Evolutionary conservation across 2,329 filamentous ascomycete species (phyloP).

Genomic region (Capronia epimyces): DNA sequence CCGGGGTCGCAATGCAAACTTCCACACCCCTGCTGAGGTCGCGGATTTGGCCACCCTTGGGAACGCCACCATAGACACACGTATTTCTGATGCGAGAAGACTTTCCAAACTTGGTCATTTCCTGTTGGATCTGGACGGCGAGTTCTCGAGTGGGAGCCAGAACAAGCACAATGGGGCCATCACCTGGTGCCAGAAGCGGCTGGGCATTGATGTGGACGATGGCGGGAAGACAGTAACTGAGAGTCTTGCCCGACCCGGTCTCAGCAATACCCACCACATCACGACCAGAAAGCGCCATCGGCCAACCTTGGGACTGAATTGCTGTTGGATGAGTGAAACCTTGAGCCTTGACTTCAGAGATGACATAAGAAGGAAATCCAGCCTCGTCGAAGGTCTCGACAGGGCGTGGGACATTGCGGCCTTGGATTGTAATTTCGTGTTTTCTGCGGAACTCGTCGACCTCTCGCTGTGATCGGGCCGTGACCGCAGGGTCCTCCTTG

Average conservation of each 20-base stretch:
- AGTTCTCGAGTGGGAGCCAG: conserved; percentile 95
- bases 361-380: conserved; percentile 92
- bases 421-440: conserved; percentile 77
- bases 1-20: conserved; percentile 96
- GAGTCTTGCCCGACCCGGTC: conserved; percentile 97
- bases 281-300: conserved; percentile 95
- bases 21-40: conserved; percentile 93
- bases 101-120: conserved; percentile 97
- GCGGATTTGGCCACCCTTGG: conserved; percentile 93
- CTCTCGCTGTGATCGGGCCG: conserved; percentile 66
- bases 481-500: conserved; percentile 83
- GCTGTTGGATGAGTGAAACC: conserved; percentile 89
- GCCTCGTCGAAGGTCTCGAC: conserved; percentile 98
- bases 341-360: conserved; percentile 97
- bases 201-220: conserved; percentile 99
- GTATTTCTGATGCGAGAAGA: conserved; percentile 98
- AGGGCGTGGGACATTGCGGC: conserved; percentile 77
- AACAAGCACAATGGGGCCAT: conserved; percentile 93
- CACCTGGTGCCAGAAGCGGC: conserved; percentile 87
- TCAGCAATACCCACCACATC: conserved; percentile 99
- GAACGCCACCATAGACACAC: conserved; percentile 97
- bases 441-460: conserved; percentile 83
- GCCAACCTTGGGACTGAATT: conserved; percentile 98
- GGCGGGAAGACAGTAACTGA: conserved; percentile 94
- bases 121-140: conserved; percentile 96